Percentiles rank a stretch among this genome's conserved stretches.
phyloP scores from a whole-genome alignment of 768 basidiomycete species.

The Heimioporus sp. region DNA sequence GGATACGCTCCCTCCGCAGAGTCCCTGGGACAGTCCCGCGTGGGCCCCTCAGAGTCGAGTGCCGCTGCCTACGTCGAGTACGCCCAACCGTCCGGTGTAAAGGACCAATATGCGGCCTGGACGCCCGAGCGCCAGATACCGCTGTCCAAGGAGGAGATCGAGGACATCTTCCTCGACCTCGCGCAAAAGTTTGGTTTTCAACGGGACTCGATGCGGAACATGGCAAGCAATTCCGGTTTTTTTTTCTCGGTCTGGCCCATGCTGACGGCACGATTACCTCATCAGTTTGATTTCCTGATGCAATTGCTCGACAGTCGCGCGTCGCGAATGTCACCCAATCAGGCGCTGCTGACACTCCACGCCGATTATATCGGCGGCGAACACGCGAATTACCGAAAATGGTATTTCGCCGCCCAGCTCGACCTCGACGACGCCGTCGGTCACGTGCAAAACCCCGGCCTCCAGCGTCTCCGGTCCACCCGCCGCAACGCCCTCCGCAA shows the following conservation, averaged over 20 bases:
- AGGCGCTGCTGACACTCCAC: slow-evolving; percentile 91
- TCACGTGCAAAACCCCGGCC: slow-evolving; percentile 85
- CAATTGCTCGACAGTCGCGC: slow-evolving; percentile 95
- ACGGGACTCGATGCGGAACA: slow-evolving; percentile 92
- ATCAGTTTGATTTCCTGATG: slow-evolving; percentile 95
- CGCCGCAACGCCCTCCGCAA: slow-evolving; percentile 57
- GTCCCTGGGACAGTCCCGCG: slow-evolving; percentile 62
- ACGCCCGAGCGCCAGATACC: slow-evolving; percentile 88
- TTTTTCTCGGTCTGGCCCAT: slow-evolving; percentile 2
- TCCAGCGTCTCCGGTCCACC: slow-evolving; percentile 78
- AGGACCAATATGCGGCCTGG: slow-evolving; percentile 96
- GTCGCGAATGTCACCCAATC: slow-evolving; percentile 95
- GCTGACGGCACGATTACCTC: slow-evolving; percentile 3
- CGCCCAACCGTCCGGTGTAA: slow-evolving; percentile 47
- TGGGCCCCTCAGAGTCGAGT: slow-evolving; percentile 61
- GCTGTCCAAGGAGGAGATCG: slow-evolving; percentile 98
- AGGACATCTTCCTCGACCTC: slow-evolving; percentile 96
- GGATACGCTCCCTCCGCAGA: slow-evolving; percentile 72
- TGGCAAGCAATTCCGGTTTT: slow-evolving; percentile 45
- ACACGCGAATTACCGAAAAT: slow-evolving; percentile 98
- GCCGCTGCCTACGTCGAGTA: slow-evolving; percentile 75
- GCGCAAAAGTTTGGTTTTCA: slow-evolving; percentile 99
- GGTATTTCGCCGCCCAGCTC: slow-evolving; percentile 99
- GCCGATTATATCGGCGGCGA: slow-evolving; percentile 99
- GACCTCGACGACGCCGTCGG: slow-evolving; percentile 98